phyloP scores from a whole-genome alignment of 2,329 filamentous ascomycete species.

The Talaromyces marneffei region DNA sequence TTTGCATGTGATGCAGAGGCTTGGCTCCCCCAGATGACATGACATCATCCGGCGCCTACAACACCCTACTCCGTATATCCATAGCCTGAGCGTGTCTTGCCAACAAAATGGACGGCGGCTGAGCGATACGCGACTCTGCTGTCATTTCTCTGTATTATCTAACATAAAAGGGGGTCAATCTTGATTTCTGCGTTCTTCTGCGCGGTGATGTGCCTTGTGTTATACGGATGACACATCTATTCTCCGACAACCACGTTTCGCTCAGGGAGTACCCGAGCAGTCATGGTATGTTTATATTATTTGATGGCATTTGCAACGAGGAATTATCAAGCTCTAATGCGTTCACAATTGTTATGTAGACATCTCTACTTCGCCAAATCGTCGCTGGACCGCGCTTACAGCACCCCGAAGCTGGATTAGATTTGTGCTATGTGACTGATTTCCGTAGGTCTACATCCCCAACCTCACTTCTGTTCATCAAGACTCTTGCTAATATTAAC shows the following conservation, averaged over 20 bases:
- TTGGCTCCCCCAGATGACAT: not conserved
- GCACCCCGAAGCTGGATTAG: slow-evolving; percentile 81
- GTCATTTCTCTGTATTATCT: too few relatives aligned
- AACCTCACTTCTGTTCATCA: not conserved
- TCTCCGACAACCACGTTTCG: not conserved
- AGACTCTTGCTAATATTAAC: not conserved
- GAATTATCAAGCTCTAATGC: not conserved
- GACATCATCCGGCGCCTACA: not conserved
- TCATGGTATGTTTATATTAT: not conserved
- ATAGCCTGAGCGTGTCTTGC: not conserved
- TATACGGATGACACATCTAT: not conserved
- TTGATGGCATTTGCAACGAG: not conserved
- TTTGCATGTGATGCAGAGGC: not conserved
- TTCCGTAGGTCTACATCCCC: slow-evolving; percentile 44
- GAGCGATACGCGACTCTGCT: not conserved
- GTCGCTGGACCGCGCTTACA: slow-evolving; percentile 79
- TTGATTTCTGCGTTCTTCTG: too few relatives aligned
- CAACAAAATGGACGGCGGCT: not conserved
- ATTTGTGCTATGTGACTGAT: slow-evolving; percentile 92
- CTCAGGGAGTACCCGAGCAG: not conserved
- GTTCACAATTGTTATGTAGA: slow-evolving; percentile 34
- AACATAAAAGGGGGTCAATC: not conserved
- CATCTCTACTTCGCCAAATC: slow-evolving; percentile 79
- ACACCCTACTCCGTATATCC: not conserved
- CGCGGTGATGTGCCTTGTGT: not conserved